Percentiles rank a stretch among this genome's conserved stretches.
Evolutionary conservation across 1,284 basidiomycete species (phyloP).

Genomic region (Xerocomus amazonicus): DNA sequence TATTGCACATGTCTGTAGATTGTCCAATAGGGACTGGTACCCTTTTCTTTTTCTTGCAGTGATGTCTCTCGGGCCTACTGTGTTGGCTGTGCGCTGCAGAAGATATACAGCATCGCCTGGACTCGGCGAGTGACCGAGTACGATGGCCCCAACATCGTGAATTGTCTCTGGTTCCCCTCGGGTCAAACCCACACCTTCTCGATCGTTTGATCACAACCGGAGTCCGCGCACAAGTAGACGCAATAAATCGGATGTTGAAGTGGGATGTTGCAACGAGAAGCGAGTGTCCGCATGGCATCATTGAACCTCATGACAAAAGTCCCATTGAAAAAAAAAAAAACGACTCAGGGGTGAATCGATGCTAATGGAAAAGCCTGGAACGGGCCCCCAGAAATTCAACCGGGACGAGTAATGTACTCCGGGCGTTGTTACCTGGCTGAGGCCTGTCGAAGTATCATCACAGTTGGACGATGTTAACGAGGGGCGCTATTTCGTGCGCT

Average conservation of each 20-base stretch:
- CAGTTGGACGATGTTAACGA: not conserved
- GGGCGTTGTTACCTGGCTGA: not conserved
- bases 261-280: too few species aligned
- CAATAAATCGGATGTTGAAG: too few species aligned
- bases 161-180: too few species aligned
- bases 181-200: too few species aligned
- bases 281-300: not conserved
- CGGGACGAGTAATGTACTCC: not conserved
- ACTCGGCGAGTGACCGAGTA: too few species aligned
- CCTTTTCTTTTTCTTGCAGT: constrained; percentile 9
- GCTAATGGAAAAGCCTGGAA: not conserved
- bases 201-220: too few species aligned
- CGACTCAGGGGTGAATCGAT: too few species aligned
- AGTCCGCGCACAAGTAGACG: too few species aligned
- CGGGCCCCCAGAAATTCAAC: not conserved
- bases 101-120: not conserved
- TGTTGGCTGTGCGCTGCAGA: not conserved
- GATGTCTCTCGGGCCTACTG: not conserved
- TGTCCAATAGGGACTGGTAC: constrained; percentile 24
- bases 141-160: too few species aligned
- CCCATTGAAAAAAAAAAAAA: too few species aligned
- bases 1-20: constrained; percentile 21
- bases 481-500: not conserved
- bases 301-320: too few species aligned
- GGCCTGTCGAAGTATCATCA: not conserved